Conservation (phyloP, 352 stramenopile species). For the Phytopythium mirpurense region DNA sequence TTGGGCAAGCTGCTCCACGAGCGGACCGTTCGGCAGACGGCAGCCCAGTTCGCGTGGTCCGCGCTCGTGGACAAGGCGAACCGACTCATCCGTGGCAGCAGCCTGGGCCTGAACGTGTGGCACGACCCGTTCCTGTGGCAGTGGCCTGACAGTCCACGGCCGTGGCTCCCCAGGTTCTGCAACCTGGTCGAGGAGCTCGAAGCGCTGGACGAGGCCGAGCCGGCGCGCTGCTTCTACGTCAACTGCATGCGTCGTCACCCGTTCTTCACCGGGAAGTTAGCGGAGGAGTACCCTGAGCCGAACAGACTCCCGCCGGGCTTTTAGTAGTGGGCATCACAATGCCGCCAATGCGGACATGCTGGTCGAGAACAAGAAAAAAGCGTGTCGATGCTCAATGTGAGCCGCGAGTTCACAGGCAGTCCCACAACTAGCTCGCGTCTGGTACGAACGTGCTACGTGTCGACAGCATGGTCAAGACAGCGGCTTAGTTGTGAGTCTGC, state of each 20-base stretch:
- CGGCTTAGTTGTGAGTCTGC: too few species aligned
- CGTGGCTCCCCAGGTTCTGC: not conserved
- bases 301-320: not conserved
- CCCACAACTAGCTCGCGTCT: too few species aligned
- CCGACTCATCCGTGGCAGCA: not conserved
- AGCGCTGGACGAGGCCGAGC: conserved; percentile 1
- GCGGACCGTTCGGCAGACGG: not conserved
- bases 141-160: not conserved
- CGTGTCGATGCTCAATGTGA: too few species aligned
- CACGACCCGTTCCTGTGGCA: conserved; percentile 4
- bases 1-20: not conserved
- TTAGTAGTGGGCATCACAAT: too few species aligned
- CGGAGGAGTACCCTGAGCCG: not conserved
- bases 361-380: too few species aligned
- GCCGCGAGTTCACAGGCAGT: too few species aligned
- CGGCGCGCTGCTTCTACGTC: conserved; percentile 6
- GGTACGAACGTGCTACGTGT: too few species aligned
- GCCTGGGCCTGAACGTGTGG: not conserved
- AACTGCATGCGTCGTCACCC: not conserved
- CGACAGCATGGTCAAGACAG: too few species aligned
- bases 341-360: too few species aligned
- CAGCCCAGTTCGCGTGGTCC: not conserved
- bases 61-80: not conserved
- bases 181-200: not conserved
- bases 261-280: not conserved